Evolutionary conservation across 2,329 filamentous ascomycete genomes (phyloP), one percentile per base, ranked within the genome.

Genomic region (Penicillium freii): DNA sequence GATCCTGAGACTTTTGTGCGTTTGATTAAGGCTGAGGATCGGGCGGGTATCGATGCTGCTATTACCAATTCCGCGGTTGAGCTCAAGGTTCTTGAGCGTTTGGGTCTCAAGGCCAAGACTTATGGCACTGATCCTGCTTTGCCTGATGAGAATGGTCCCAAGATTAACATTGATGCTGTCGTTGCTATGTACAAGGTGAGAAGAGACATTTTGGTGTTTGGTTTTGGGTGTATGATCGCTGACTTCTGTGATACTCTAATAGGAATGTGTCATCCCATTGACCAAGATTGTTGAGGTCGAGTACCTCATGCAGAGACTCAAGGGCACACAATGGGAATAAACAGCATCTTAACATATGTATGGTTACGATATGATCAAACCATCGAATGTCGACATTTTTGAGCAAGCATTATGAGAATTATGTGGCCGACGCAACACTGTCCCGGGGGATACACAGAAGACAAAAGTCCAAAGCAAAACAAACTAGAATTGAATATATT

Each of bases 221-320:
- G 17, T 50, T 27, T 33, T 7, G 11, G n/a, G 2, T 36, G 17
- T 27, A 25, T 25, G 23, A 23, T 31, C 34, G 25, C 46, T 61
- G 27, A 62, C 39, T 47, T 34, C 43, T 34, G 7, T 49, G 6
- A 33, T 53, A 31, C 31, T 56, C 15, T 23, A 5, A 40, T 34
- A 76, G 75, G 86, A 82, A 85, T 96, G 73, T 77, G 92, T 99
- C 59, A 99, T 99, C 66, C 94, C 94, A 0, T 77, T 97, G 73
- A 99, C 94, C n/a, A 99, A 99, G 76, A 89, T 92, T 62, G 93
- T 99, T 40, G 94, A 99, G 80, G 92, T 99, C 10, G 94, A 99
- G 68, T 99, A 99, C 74, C 80, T 99, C 66, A 96, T 99, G 91
- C 91, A 97, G 76, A 84, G 94, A 62, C 79, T 99, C 53, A 84